Base-by-base conservation (phyloP, 371 early-diverging fungal species). In the Spraguea lophii region DNA sequence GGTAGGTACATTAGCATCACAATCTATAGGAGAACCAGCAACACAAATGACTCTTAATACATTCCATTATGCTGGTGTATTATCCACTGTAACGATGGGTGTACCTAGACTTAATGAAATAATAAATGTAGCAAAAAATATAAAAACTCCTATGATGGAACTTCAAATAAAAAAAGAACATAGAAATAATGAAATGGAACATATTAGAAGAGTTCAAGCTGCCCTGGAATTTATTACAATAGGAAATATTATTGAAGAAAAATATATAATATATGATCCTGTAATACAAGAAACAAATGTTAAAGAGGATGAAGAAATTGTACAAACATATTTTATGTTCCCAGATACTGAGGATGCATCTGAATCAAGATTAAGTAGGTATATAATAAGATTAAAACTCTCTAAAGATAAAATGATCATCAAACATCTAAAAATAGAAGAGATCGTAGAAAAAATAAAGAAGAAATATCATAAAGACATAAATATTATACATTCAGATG, bases 21-120 rank as follows among this genome's bases (percentile, higher is more conserved):
- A 97, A 72, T 88, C 88, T 37, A 91, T 97, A 73, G 98, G 98
- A 70, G 93, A 97, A 70, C 98, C 98, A 43, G 93, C 98, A 16
- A 97, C 98, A 15, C 95, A 97, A 66, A 97, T 97, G 98, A 97
- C 98, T 19, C 72, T 97, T 54, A 97, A 97, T 69, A 94, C 94
- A 48, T 93, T 97, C 84, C 94, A 94, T 74, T 81, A 80, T 72
- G 98, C 98, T 56, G 98, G 98, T 80, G 92, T 97, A 41, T 78
- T 85, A 30, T 86, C 87, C 73, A 89, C 87, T 63, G 90, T 91
- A 10, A 94, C 92, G 1, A 79, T 84, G 54, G 98, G 98, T 76
- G 95, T 97, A 20, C 98, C 98, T 27, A 84, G 98, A 71, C 74
- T 97, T 56, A 94, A 92, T 77, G 98, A 97, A 78, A 85, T 97